Percentiles rank a stretch among this genome's conserved stretches.
These are phyloP conservation scores for Apostasia shenzhenica DNA, from an alignment of 106 monocot genomes.

Conservation along the genomic window DNA sequence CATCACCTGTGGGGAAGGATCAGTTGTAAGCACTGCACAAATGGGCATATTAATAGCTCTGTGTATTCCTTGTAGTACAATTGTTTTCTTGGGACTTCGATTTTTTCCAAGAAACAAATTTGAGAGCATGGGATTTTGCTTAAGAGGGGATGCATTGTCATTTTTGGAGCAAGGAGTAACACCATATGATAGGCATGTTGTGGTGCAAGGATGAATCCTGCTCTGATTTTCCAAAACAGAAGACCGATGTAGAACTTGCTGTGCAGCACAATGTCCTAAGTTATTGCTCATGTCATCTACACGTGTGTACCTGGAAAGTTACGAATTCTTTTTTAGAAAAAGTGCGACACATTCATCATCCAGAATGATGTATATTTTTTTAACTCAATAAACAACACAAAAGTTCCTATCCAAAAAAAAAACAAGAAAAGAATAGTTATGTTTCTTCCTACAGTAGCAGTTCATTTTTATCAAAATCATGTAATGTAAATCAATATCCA, in stretches of 20 bases:
- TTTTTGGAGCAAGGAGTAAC: slow-evolving; percentile 11
- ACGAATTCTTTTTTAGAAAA: too few species aligned
- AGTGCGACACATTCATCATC: too few species aligned
- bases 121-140: slow-evolving; percentile 15
- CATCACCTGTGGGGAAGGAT: slow-evolving; percentile 49
- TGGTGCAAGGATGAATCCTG: slow-evolving; percentile 7
- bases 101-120: slow-evolving; percentile 30
- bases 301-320: too few species aligned
- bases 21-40: slow-evolving; percentile 37
- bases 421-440: too few species aligned
- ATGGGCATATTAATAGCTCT: slow-evolving; percentile 14
- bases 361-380: too few species aligned
- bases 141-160: slow-evolving; percentile 1
- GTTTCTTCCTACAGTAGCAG: too few species aligned
- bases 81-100: slow-evolving; percentile 8
- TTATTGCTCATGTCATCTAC: slow-evolving; percentile 29
- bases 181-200: slow-evolving; percentile 8
- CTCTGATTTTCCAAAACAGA: slow-evolving; percentile 22
- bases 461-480: too few species aligned
- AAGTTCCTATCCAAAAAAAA: too few species aligned
- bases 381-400: too few species aligned
- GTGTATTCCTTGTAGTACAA: not conserved
- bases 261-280: slow-evolving; percentile 26
- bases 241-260: slow-evolving; percentile 15
- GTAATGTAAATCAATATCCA: too few species aligned